Percentiles rank a stretch among this genome's conserved stretches.
Evolutionary conservation across 2,329 filamentous ascomycete genomes (phyloP).

Genomic region (Plectosphaerella plurivora): DNA sequence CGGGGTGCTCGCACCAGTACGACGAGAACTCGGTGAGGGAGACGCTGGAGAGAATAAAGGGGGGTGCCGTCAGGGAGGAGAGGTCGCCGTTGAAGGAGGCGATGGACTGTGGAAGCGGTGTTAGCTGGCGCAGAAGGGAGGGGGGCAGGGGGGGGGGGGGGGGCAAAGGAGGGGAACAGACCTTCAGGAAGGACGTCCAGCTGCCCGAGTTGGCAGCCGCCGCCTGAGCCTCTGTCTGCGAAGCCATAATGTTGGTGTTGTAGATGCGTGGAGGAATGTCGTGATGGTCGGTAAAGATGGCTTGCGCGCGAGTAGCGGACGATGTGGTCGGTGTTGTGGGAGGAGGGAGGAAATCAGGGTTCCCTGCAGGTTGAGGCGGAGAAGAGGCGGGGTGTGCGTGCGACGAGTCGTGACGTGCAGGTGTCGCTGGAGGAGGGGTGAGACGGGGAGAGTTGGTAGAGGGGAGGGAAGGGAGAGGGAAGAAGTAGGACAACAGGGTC

Average conservation of each 20-base stretch:
- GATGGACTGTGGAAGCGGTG: slow-evolving; percentile 51
- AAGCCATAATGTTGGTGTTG: neutral
- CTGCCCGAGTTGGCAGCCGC: neutral
- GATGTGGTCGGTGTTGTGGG: too few species aligned
- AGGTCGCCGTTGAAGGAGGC: slow-evolving; percentile 80
- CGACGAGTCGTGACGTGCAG: too few species aligned
- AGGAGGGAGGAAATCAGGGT: too few species aligned
- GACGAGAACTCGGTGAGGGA: slow-evolving; percentile 77
- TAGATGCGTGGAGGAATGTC: too few species aligned
- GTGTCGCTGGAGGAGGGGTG: too few species aligned
- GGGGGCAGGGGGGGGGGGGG: neutral
- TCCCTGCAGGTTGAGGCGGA: too few species aligned
- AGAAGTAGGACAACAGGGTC: too few species aligned
- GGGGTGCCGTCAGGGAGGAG: slow-evolving; percentile 74
- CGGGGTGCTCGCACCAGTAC: slow-evolving; percentile 78
- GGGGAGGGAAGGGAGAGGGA: too few species aligned
- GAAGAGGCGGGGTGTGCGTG: too few species aligned
- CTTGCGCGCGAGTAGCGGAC: too few species aligned
- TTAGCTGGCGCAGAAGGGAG: neutral
- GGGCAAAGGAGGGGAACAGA: neutral
- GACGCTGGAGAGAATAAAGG: slow-evolving; percentile 75
- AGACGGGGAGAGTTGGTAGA: too few species aligned
- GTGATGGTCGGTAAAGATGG: too few species aligned
- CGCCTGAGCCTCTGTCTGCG: neutral
- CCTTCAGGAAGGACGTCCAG: slow-evolving; percentile 4